Evolutionary conservation across 305 asterid genomes (phyloP).

Genomic region (Euphrasia arctica): DNA sequence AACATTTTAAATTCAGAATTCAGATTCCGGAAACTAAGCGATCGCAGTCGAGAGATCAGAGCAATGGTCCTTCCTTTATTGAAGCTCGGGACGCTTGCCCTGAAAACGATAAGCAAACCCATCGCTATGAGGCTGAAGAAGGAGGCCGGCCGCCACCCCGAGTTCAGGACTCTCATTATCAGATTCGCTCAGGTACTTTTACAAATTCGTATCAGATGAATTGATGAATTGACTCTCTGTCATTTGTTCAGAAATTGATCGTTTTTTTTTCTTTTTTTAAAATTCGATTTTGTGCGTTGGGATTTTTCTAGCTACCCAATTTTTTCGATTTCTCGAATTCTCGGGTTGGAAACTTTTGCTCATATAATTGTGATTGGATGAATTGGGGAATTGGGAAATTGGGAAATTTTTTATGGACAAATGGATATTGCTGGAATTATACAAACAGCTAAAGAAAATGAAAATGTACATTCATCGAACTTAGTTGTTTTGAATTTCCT

Average conservation of each 20-base stretch:
- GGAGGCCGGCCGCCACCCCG: slow-evolving; percentile 74
- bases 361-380: background rate
- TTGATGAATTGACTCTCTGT: slow-evolving; percentile 14
- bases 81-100: slow-evolving; percentile 91
- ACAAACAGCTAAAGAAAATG: background rate
- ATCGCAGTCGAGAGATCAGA: slow-evolving; percentile 1
- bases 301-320: background rate
- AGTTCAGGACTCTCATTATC: slow-evolving; percentile 61
- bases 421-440: background rate
- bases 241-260: background rate
- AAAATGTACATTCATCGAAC: background rate
- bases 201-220: background rate
- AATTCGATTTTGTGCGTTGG: too few species aligned
- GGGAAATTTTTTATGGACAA: background rate
- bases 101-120: slow-evolving; percentile 85
- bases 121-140: slow-evolving; percentile 71
- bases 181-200: slow-evolving; percentile 76
- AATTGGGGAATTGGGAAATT: background rate
- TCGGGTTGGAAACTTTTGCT: too few species aligned
- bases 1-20: slow-evolving; percentile 5
- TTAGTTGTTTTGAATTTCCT: background rate
- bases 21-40: slow-evolving; percentile 1
- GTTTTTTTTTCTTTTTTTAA: background rate
- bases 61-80: slow-evolving; percentile 65
- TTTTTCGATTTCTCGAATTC: background rate